Evolutionary conservation across 345 rosid species (phyloP).

Genomic region (Citrus trifoliata): DNA sequence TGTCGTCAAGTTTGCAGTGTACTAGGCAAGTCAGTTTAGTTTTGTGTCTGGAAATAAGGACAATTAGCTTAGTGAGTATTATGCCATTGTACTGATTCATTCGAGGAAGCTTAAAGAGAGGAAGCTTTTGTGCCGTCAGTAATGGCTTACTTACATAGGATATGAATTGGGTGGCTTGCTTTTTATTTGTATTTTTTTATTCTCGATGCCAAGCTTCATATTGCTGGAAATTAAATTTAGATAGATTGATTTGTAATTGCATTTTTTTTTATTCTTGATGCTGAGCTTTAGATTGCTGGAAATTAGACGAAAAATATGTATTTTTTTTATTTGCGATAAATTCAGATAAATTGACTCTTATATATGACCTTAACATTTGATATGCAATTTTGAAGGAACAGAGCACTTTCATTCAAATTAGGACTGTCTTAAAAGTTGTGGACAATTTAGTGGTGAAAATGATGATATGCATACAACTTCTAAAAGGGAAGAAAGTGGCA

Average conservation of each 20-base stretch:
- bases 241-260: neutral
- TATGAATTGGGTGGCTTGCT: neutral
- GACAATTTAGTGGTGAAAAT: too few species aligned
- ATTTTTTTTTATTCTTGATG: neutral
- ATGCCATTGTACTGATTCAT: conserved; percentile 14
- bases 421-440: too few species aligned
- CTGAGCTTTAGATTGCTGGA: neutral
- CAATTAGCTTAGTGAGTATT: neutral
- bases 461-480: too few species aligned
- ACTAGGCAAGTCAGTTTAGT: neutral
- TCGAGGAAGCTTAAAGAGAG: neutral
- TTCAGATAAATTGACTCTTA: too few species aligned
- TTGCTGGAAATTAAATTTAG: neutral
- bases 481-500: too few species aligned
- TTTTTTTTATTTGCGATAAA: too few species aligned
- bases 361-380: too few species aligned
- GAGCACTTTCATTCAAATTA: too few species aligned
- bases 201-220: neutral
- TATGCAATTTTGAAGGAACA: too few species aligned
- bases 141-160: neutral
- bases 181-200: neutral
- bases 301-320: too few species aligned
- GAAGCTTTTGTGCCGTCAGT: conserved; percentile 6
- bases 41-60: neutral
- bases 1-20: neutral